Conservation (phyloP, 2,329 filamentous ascomycete species). For the Diplodia seriata region DNA sequence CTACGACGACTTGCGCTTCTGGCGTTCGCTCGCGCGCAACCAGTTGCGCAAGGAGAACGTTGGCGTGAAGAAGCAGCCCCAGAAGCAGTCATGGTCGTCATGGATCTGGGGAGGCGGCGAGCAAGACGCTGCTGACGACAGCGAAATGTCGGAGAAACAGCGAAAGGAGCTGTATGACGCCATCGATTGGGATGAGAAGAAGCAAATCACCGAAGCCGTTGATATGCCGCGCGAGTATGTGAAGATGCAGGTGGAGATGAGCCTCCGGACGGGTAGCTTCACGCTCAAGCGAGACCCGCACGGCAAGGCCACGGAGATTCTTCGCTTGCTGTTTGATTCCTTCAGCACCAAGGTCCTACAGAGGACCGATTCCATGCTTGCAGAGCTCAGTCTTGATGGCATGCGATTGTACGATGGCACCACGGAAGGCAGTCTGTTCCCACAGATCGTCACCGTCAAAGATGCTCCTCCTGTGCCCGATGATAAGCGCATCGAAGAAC, state of each 20-base stretch:
- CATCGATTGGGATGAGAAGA: conserved; percentile 98
- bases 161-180: conserved; percentile 95
- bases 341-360: conserved; percentile 91
- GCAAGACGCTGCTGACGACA: conserved; percentile 75
- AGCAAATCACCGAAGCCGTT: conserved; percentile 83
- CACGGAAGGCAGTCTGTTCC: conserved; percentile 86
- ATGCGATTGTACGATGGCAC: conserved; percentile 96
- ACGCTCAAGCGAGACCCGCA: conserved; percentile 87
- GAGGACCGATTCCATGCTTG: conserved; percentile 86
- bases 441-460: conserved; percentile 95
- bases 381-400: conserved; percentile 88
- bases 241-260: conserved; percentile 90
- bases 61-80: conserved; percentile 76
- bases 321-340: conserved; percentile 91
- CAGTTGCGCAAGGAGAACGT: conserved; percentile 95
- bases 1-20: conserved; percentile 97
- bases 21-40: conserved; percentile 91
- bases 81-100: conserved; percentile 84
- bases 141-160: conserved; percentile 92
- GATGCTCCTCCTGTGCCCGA: conserved; percentile 71
- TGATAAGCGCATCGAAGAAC: conserved; percentile 56
- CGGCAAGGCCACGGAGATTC: conserved; percentile 76
- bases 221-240: conserved; percentile 90
- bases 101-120: conserved; percentile 84
- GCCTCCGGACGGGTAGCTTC: conserved; percentile 94